Evolutionary conservation across 345 rosid genomes (phyloP).

Genomic region (Cochlearia excelsa): DNA sequence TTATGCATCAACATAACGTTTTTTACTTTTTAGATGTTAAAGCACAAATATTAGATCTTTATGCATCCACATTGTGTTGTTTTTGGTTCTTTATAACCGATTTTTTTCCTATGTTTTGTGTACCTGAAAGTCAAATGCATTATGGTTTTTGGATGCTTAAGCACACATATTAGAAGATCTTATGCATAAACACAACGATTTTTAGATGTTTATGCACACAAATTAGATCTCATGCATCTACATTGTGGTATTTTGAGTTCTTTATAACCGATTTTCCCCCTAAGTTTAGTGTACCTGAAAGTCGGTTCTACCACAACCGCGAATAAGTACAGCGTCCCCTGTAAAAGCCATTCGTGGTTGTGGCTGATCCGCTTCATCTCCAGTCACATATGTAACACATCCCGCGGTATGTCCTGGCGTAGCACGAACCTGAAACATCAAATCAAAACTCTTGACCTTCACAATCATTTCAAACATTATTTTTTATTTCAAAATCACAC

Average conservation of each 20-base stretch:
- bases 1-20: neutral
- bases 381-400: conserved; percentile 91
- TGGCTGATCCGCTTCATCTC: conserved; percentile 76
- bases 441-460: neutral
- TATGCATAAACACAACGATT: neutral
- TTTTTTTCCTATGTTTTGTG: neutral
- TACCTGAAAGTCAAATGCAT: neutral
- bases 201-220: neutral
- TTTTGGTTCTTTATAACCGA: conserved; percentile 12
- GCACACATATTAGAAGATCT: conserved; percentile 1
- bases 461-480: too few relatives aligned
- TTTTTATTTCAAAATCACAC: conserved; percentile 27
- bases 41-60: neutral
- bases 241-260: neutral
- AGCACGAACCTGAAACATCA: conserved; percentile 57
- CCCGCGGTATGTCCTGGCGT: conserved; percentile 96
- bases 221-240: neutral
- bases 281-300: conserved; percentile 63
- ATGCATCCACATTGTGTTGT: conserved; percentile 3
- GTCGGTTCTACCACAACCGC: conserved; percentile 98
- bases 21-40: neutral
- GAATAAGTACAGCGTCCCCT: conserved; percentile 79
- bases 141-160: conserved; percentile 10
- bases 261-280: neutral
- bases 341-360: conserved; percentile 93